Percentiles rank a stretch among this genome's conserved stretches.
Evolutionary conservation across 1,284 basidiomycete species (phyloP).

Genomic region (Sphagnurus paluster): DNA sequence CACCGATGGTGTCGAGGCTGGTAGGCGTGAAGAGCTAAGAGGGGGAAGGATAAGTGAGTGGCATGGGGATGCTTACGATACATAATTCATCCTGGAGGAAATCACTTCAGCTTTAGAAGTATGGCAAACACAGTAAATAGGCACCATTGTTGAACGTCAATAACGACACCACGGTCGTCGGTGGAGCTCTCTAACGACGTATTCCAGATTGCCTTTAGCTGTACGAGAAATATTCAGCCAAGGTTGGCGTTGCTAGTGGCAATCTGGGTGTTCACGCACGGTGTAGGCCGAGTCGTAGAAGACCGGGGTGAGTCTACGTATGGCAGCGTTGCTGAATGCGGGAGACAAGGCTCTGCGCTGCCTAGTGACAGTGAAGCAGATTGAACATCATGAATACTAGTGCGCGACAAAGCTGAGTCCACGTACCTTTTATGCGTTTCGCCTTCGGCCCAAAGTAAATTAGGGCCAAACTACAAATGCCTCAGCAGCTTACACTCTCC

Average conservation of each 20-base stretch:
- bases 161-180: conserved; percentile 9
- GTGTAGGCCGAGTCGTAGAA: conserved; percentile 40
- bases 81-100: conserved; percentile 44
- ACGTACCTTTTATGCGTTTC: conserved; percentile 39
- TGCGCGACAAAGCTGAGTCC: not conserved
- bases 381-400: not conserved
- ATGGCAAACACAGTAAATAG: not conserved
- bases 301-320: too few species aligned
- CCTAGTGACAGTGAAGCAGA: conserved; percentile 20
- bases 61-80: conserved; percentile 42
- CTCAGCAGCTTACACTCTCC: too few species aligned
- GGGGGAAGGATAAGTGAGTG: not conserved
- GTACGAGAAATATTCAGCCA: not conserved
- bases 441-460: conserved; percentile 36
- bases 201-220: conserved; percentile 25
- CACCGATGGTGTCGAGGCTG: conserved; percentile 24
- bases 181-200: conserved; percentile 3
- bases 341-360: conserved; percentile 37
- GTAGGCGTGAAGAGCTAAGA: not conserved
- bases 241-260: too few species aligned
- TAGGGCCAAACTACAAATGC: conserved; percentile 40
- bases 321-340: conserved; percentile 36
- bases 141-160: conserved; percentile 45
- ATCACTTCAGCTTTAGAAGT: not conserved
- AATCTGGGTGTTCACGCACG: conserved; percentile 25